phyloP scores from a whole-genome alignment of 192 early-diverging fungal species.

The Backusella macrospora region DNA sequence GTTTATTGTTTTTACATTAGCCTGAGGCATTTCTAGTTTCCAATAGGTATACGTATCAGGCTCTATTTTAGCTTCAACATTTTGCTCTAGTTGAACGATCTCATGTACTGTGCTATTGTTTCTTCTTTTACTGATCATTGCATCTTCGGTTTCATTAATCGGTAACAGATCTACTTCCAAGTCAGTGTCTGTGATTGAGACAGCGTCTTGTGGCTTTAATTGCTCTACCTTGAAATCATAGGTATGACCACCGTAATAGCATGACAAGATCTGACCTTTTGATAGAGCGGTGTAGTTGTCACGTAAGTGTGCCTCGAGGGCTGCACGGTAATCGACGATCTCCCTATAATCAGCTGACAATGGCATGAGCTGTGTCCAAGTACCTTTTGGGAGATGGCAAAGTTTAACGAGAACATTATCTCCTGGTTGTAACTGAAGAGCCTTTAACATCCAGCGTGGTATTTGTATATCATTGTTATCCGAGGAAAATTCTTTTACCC shows the following conservation, averaged over 20 bases:
- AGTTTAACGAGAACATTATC: constrained; percentile 55
- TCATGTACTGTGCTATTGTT: constrained; percentile 30
- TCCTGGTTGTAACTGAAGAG: constrained; percentile 42
- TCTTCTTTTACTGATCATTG: constrained; percentile 8
- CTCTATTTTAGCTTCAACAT: background rate
- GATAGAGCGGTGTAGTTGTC: constrained; percentile 69
- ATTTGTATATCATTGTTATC: constrained; percentile 49
- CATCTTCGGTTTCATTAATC: constrained; percentile 20
- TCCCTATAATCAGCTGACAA: constrained; percentile 54
- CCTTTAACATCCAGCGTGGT: constrained; percentile 59
- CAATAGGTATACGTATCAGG: constrained; percentile 19
- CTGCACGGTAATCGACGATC: constrained; percentile 62
- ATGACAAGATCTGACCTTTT: constrained; percentile 61
- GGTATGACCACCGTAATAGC: constrained; percentile 51
- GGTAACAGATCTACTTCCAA: constrained; percentile 78
- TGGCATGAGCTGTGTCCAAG: constrained; percentile 65
- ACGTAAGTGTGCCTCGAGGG: constrained; percentile 70
- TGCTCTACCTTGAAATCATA: constrained; percentile 65
- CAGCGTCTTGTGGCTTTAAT: constrained; percentile 67
- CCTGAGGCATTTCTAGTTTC: constrained; percentile 13
- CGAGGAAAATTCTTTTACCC: constrained; percentile 76
- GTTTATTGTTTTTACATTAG: background rate
- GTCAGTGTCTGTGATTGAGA: constrained; percentile 78
- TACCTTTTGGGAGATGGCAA: constrained; percentile 66
- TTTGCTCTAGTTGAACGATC: constrained; percentile 10